Evolutionary conservation across 352 stramenopile genomes (phyloP).

Genomic region (Phytopythium chamaehyphon): DNA sequence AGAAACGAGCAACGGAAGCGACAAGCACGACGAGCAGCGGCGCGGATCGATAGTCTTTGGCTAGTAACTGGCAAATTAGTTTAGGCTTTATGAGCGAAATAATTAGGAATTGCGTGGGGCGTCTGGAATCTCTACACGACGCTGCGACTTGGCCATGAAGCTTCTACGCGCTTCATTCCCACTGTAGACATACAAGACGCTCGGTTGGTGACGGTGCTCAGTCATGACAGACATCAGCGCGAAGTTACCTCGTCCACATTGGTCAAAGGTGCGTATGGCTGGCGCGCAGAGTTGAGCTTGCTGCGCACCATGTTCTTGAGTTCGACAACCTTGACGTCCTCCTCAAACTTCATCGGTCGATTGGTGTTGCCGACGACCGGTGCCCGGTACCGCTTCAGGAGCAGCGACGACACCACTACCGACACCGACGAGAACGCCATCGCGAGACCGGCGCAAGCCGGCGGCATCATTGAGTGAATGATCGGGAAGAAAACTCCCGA

Average conservation of each 20-base stretch:
- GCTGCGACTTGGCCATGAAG: too few relatives aligned
- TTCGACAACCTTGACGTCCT: slow-evolving; percentile 68
- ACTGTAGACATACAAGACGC: slow-evolving; percentile 2
- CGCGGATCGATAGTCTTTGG: slow-evolving; percentile 34
- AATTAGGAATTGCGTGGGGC: slow-evolving; percentile 1
- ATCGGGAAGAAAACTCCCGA: slow-evolving; percentile 85
- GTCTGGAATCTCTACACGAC: too few relatives aligned
- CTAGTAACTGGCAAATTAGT: slow-evolving; percentile 8
- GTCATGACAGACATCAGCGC: slow-evolving; percentile 2
- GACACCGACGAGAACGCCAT: slow-evolving; percentile 89
- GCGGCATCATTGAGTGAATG: slow-evolving; percentile 80
- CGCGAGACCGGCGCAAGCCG: slow-evolving; percentile 75
- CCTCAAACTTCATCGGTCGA: slow-evolving; percentile 40
- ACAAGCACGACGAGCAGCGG: slow-evolving; percentile 13
- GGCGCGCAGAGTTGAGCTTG: slow-evolving; percentile 49
- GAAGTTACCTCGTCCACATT: slow-evolving; percentile 48
- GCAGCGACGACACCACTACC: slow-evolving; percentile 79
- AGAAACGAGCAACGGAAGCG: slow-evolving; percentile 8
- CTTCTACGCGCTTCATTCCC: slow-evolving; percentile 3
- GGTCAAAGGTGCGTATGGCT: slow-evolving; percentile 61
- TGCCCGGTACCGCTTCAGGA: slow-evolving; percentile 72
- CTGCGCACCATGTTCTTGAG: slow-evolving; percentile 72
- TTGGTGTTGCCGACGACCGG: slow-evolving; percentile 41
- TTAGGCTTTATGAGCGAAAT: background rate
- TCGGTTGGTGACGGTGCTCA: background rate